A percentile compares a stretch with the other conserved stretches of the same genome.
Evolutionary conservation across 768 basidiomycete genomes (phyloP).

Genomic region (Russula olivacea): DNA sequence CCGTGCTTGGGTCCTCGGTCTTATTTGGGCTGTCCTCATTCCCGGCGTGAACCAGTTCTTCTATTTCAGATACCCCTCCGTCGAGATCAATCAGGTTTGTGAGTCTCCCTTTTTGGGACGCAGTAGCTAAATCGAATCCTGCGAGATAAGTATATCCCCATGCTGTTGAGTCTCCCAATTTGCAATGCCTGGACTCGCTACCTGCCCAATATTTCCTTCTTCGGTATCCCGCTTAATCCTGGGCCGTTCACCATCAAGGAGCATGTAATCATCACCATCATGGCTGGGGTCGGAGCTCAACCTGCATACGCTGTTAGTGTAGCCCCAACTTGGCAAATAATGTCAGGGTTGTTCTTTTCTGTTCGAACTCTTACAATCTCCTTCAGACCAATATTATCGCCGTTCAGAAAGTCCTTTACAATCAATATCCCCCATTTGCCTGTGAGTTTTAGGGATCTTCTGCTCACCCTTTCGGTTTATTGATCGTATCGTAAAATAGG

Average conservation of each 20-base stretch:
- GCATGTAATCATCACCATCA: conserved; percentile 49
- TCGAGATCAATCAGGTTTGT: conserved; percentile 30
- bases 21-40: conserved; percentile 50
- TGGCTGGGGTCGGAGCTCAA: conserved; percentile 35
- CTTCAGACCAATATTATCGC: conserved; percentile 39
- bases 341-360: background rate
- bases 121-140: conserved; percentile 6
- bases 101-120: background rate
- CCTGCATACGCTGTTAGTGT: conserved; percentile 33
- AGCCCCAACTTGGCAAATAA: background rate
- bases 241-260: conserved; percentile 75
- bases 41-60: conserved; percentile 78
- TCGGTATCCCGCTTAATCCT: conserved; percentile 52
- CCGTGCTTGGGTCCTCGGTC: conserved; percentile 36
- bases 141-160: conserved; percentile 46
- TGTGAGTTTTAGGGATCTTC: conserved; percentile 25
- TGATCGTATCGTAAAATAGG: conserved; percentile 12
- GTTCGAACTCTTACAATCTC: background rate
- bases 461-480: background rate
- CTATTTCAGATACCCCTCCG: conserved; percentile 58
- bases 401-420: conserved; percentile 43
- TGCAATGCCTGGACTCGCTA: conserved; percentile 53
- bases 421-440: conserved; percentile 34
- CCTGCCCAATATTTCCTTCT: conserved; percentile 47
- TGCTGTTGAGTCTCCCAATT: conserved; percentile 61